Percentiles rank a stretch among this genome's conserved stretches.
Conservation (phyloP, 1,284 basidiomycete genomes). For the Cryptococcus floricola region DNA sequence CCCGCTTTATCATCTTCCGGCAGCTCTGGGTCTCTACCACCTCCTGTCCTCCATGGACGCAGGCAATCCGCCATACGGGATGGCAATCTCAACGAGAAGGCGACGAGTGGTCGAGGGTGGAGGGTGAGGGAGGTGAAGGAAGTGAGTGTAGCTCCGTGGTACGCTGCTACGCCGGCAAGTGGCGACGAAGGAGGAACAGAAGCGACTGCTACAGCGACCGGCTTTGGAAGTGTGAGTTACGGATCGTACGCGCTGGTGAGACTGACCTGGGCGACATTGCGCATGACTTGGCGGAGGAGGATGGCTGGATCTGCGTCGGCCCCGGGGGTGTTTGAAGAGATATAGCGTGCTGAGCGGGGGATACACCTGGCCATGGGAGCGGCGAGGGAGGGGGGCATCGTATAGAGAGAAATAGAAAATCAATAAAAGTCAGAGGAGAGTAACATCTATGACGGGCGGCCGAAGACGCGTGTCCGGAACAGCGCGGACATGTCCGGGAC, state of each 20-base stretch:
- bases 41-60: slow-evolving; percentile 39
- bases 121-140: slow-evolving; percentile 88
- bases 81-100: slow-evolving; percentile 82
- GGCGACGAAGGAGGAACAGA: slow-evolving; percentile 12
- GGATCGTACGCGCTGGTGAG: too few species aligned
- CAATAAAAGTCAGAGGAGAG: too few species aligned
- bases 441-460: too few species aligned
- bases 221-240: slow-evolving; percentile 21
- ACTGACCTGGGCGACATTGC: slow-evolving; percentile 47
- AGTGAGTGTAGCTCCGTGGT: slow-evolving; percentile 84
- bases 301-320: slow-evolving; percentile 16
- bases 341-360: too few species aligned
- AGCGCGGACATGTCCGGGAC: too few species aligned
- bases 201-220: slow-evolving; percentile 46
- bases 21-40: not conserved
- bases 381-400: too few species aligned
- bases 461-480: too few species aligned
- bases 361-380: too few species aligned
- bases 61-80: slow-evolving; percentile 71
- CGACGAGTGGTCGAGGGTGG: slow-evolving; percentile 76
- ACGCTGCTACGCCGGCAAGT: slow-evolving; percentile 16
- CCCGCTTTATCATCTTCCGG: not conserved
- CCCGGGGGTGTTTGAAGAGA: too few species aligned
- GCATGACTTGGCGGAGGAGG: slow-evolving; percentile 43
- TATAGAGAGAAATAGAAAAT: too few species aligned